Conservation (phyloP, 306 rosid genomes). For the Acmispon strigosus region DNA sequence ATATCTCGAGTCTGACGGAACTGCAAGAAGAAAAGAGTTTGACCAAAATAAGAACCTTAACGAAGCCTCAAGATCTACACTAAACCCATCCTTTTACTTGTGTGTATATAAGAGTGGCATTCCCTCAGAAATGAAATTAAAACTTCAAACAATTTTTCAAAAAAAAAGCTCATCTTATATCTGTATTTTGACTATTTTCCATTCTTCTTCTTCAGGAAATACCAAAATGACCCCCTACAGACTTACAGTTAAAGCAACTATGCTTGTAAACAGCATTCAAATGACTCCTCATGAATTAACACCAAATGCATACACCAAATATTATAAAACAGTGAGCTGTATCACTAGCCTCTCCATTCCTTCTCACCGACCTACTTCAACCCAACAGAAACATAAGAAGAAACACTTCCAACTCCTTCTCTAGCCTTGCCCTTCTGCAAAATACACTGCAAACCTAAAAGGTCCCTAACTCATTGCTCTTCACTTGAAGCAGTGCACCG, state of each 20-base stretch:
- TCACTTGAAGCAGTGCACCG: too few relatives aligned
- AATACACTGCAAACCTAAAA: neutral
- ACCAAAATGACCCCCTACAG: neutral
- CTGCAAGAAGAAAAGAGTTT: slow-evolving; percentile 32
- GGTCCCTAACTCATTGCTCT: neutral
- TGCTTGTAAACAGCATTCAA: neutral
- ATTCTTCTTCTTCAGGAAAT: neutral
- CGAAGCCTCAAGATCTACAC: neutral
- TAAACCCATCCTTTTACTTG: neutral
- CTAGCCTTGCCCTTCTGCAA: neutral
- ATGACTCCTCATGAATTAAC: neutral
- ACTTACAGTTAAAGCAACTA: neutral
- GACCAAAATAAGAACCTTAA: slow-evolving; percentile 13
- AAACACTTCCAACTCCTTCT: neutral
- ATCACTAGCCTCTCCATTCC: neutral
- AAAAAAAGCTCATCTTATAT: neutral
- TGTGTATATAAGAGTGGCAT: neutral
- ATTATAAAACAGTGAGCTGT: neutral
- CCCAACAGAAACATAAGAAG: neutral
- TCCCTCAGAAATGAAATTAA: neutral
- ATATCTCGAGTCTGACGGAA: slow-evolving; percentile 50
- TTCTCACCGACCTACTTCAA: neutral
- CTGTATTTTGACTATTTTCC: neutral
- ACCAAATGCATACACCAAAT: neutral
- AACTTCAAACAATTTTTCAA: neutral